These are phyloP conservation scores for Cardamine occulta DNA, from an alignment of 345 rosid genomes.

Conservation along the genomic window DNA sequence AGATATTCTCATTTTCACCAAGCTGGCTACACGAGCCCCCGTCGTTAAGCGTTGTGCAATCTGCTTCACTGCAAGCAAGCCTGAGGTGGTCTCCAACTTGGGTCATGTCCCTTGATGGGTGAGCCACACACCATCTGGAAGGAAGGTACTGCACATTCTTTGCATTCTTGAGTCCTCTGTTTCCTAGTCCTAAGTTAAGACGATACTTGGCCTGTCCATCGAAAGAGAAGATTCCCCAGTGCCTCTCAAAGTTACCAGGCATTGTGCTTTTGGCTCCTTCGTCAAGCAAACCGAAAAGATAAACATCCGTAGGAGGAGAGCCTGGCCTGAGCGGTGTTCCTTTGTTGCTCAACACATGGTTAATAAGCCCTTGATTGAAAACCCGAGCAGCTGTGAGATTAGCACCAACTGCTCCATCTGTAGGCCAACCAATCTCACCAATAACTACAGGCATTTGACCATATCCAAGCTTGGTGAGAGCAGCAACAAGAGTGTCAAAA, in stretches of 20 bases:
- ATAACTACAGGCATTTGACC: constrained; percentile 89
- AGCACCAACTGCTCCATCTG: constrained; percentile 82
- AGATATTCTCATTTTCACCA: constrained; percentile 83
- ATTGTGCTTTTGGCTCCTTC: constrained; percentile 85
- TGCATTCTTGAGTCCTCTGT: constrained; percentile 68
- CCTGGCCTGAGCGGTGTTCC: constrained; percentile 95
- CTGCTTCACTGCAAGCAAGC: constrained; percentile 79
- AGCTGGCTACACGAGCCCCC: constrained; percentile 90
- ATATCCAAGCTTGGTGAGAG: constrained; percentile 81
- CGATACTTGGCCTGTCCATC: constrained; percentile 97
- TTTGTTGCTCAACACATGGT: constrained; percentile 66
- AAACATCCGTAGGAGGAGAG: constrained; percentile 74
- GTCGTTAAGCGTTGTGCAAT: constrained; percentile 84
- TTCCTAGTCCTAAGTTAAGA: constrained; percentile 78
- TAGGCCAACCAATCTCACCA: constrained; percentile 98
- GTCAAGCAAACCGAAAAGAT: constrained; percentile 86
- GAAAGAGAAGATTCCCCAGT: constrained; percentile 96
- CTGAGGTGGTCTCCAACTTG: constrained; percentile 69
- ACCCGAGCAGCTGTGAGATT: constrained; percentile 82
- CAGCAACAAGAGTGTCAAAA: constrained; percentile 85
- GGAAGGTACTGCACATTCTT: constrained; percentile 79
- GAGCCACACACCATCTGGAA: constrained; percentile 93
- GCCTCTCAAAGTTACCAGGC: constrained; percentile 95
- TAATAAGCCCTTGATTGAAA: constrained; percentile 88
- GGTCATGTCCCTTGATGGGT: constrained; percentile 69